Base-by-base conservation (phyloP, 768 basidiomycete genomes). In the Boletus rex-veris region DNA sequence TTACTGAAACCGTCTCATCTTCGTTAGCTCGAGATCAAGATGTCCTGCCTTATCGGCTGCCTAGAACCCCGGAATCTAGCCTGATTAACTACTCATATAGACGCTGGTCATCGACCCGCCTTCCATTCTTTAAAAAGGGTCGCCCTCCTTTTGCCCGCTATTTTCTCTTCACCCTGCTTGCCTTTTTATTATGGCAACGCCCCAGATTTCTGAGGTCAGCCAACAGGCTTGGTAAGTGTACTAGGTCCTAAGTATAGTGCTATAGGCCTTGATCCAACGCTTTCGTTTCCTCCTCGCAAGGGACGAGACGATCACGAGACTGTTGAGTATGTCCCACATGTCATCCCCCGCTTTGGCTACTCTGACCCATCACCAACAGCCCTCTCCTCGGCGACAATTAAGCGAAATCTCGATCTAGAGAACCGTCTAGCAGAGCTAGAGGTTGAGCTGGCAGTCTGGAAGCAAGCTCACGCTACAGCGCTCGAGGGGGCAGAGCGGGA, bases 381-480 rank as follows among this genome's bases (percentile, higher is more conserved):
- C 65, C 78, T 88, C 51, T 87, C 86, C 38, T 75, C 76, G 37
- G 74, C 76, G 43, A 89, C 86, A 14, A 66, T 87, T 60, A 80
- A 83, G 62, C 79, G 80, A 43, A 86, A 88, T 63, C 65, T 73
- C 42, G 81, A 83, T 58, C 75, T 90, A 18, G 85, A 88, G 71
- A 76, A 73, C 45, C 79, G 83, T 53, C 78, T 89, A 45, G 73
- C 78, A 33, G 85, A 87, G 59, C 76, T 90, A 40, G 86, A 89
- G 65, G 72, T 82, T 39, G 87, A 90, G 69, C 73, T 88, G 26
- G 73, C 75, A 18, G 80, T 85, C 24, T 86, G 85, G 84, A 87
- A 86, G 69, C 80, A 81, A 62, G 86, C 86, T 21, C 85, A 87
- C 65, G 73, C 84, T 15, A 77, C 77, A 42, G 80, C 80, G 26